phyloP scores from a whole-genome alignment of 257 asterid genomes.

The Solanum piurae region DNA sequence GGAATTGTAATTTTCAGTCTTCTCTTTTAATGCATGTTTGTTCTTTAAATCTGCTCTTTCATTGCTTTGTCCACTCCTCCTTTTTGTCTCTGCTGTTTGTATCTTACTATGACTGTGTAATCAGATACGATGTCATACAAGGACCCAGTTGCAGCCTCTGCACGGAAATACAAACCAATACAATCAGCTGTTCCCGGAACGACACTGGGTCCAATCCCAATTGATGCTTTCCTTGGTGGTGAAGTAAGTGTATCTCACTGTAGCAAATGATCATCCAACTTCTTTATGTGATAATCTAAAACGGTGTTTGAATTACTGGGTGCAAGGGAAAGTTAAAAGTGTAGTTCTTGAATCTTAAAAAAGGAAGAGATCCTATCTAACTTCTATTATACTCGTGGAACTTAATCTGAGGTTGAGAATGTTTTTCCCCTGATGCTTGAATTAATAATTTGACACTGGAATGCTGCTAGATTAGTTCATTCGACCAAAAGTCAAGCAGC shows the following conservation, averaged over 20 bases:
- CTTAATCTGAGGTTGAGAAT: background rate
- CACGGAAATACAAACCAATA: conserved; percentile 86
- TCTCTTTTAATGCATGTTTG: background rate
- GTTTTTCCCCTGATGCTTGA: background rate
- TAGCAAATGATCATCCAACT: background rate
- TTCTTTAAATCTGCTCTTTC: background rate
- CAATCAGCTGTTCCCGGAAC: conserved; percentile 99
- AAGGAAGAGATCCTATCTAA: background rate
- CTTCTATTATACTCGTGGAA: background rate
- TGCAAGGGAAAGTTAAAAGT: background rate
- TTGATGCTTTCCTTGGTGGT: conserved; percentile 87
- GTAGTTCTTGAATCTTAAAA: background rate
- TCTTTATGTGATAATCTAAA: background rate
- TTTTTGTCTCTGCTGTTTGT: background rate
- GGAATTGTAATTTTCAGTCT: background rate
- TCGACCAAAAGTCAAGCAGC: background rate
- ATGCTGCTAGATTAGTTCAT: background rate
- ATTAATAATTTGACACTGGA: background rate
- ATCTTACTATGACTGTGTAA: background rate
- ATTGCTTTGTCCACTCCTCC: background rate
- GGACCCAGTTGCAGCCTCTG: conserved; percentile 94
- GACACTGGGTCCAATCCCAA: conserved; percentile 92
- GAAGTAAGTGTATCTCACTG: conserved; percentile 44
- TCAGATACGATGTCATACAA: conserved; percentile 83
- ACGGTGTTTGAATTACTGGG: background rate